These are phyloP conservation scores for Verticillium longisporum DNA, from an alignment of 2,329 filamentous ascomycete genomes.

Conservation along the genomic window DNA sequence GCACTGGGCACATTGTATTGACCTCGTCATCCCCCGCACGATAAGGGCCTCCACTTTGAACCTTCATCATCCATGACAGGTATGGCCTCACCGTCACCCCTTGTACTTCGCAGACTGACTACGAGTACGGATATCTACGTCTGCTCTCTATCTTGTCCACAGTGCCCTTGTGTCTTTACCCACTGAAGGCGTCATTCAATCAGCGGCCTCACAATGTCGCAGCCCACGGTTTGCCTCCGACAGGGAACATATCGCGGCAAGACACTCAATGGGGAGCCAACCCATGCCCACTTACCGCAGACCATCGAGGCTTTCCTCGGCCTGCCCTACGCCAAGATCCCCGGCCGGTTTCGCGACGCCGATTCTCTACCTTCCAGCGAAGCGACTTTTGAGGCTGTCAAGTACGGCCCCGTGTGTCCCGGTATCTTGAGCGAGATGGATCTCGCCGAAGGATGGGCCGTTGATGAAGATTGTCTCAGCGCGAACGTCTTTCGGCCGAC, in stretches of 20 bases:
- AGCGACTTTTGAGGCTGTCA: constrained; percentile 22
- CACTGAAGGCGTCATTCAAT: neutral
- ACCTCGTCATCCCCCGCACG: no score
- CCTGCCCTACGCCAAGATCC: constrained; percentile 40
- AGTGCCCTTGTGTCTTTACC: no score
- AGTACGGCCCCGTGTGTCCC: constrained; percentile 31
- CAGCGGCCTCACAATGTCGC: neutral
- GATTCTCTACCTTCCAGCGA: constrained; percentile 20
- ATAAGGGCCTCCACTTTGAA: no score
- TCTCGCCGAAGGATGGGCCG: constrained; percentile 15
- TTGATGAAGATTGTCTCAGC: constrained; percentile 46
- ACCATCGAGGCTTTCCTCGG: constrained; percentile 40
- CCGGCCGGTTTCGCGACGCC: constrained; percentile 39
- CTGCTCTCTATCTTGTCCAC: no score
- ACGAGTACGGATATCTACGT: no score
- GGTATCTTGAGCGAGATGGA: constrained; percentile 13
- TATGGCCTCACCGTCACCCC: no score
- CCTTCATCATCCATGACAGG: no score
- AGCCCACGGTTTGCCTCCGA: constrained; percentile 15
- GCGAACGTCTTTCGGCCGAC: constrained; percentile 39
- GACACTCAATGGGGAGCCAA: constrained; percentile 17
- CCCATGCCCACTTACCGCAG: constrained; percentile 22
- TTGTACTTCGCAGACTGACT: no score
- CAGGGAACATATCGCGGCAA: constrained; percentile 35
- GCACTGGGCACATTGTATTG: no score